A percentile compares a stretch with the other conserved stretches of the same genome.
These are phyloP conservation scores for Aspergillus versicolor DNA, from an alignment of 2,329 filamentous ascomycete species.

Conservation along the genomic window DNA sequence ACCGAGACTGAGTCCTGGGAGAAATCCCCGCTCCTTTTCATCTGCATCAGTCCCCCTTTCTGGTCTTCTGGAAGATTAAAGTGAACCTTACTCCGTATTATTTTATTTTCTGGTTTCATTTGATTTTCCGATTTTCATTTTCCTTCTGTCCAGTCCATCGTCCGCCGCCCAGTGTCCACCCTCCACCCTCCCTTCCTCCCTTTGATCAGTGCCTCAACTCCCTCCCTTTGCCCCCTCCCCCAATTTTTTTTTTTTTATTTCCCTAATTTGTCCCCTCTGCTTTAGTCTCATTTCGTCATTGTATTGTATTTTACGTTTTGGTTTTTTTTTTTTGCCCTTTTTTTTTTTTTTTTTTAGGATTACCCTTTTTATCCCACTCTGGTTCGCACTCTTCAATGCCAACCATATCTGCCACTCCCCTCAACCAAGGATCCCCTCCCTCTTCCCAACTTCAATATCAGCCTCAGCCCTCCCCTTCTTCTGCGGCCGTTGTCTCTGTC, in stretches of 20 bases:
- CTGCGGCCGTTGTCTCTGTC: conserved; percentile 26
- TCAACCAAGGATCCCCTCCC: conserved; percentile 40
- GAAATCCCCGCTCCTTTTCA: background rate
- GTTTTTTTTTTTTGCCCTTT: conserved; percentile 12
- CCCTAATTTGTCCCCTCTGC: conserved; percentile 10
- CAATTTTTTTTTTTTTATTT: conserved; percentile 14
- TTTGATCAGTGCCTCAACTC: conserved; percentile 8
- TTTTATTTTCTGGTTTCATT: conserved; percentile 9
- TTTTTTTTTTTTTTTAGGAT: conserved; percentile 12
- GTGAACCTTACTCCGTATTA: background rate
- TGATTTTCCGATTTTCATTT: conserved; percentile 14
- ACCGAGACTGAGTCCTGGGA: background rate
- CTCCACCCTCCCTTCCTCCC: conserved; percentile 18
- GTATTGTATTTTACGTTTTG: conserved; percentile 4
- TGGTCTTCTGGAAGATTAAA: background rate
- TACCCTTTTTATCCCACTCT: conserved; percentile 26
- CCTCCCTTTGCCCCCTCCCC: conserved; percentile 10
- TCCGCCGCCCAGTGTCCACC: background rate
- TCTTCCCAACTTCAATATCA: conserved; percentile 29
- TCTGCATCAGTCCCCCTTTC: conserved; percentile 1
- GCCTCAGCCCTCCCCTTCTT: conserved; percentile 22
- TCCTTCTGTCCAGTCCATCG: background rate
- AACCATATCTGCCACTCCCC: conserved; percentile 39
- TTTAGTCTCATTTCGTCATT: conserved; percentile 8
- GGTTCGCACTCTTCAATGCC: conserved; percentile 43